Evolutionary conservation across 1,284 basidiomycete genomes (phyloP), one percentile per base, ranked within the genome.

Genomic region (Phellinidium pouzarii): DNA sequence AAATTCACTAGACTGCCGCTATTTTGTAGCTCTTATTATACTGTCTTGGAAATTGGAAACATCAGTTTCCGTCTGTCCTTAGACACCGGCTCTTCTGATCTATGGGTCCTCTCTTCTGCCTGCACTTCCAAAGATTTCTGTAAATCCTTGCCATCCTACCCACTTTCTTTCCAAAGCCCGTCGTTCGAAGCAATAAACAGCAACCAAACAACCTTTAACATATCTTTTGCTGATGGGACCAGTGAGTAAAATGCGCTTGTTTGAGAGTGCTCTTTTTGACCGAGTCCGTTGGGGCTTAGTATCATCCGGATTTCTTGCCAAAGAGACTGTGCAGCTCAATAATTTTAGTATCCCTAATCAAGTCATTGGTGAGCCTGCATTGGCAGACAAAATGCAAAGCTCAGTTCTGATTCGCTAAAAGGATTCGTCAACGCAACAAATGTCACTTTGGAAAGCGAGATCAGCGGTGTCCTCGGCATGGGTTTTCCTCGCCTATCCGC

Each of bases 11-110:
- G 1, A 19, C 34, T 6, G n/a, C 29, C 27, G 44, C 27, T 20
- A 25, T 34, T 23, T 3, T 45, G 11, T 59, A 86, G 83, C 62
- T 79, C 85, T 3, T 89, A 87, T 61, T 87, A 78, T 60, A 68
- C 75, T 14, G 65, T 85, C 41, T 70, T 87, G 44, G 65, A 74
- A 54, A 68, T 74, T 37, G 87, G 85, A 37, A 69, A 72, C 54
- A 76, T 85, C 57, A 78, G 67, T 60, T 84, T 87, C 59, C 80
- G 84, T 14, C 76, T 82, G n/a, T 77, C 78, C 0, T 66, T 89
- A 38, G 86, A 89, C 64, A 88, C 87, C 1, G 87, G 73, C n/a
- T 89, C 87, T 3, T 75, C 85, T 9, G 84, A 87, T 64, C 63
- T 84, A 17, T 90, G 85, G 86, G 59, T 88, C 14, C 62, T 79